Conservation (phyloP, 2,329 filamentous ascomycete species). For the Plectosphaerella plurivora region DNA sequence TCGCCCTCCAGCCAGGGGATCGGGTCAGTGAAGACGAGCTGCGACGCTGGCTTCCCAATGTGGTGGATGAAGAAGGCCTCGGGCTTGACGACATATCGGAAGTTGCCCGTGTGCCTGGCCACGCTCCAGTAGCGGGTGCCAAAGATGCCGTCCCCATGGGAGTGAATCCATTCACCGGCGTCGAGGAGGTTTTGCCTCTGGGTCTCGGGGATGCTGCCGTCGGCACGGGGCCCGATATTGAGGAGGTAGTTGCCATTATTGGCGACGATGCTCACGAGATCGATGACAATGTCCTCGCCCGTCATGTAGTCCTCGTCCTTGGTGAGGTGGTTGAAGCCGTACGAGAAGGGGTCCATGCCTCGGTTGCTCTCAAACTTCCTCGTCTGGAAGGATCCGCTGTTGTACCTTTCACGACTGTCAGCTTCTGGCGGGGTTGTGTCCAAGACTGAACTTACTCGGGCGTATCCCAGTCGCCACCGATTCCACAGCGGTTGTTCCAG, state of each 20-base stretch:
- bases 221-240: constrained; percentile 50
- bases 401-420: not conserved
- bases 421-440: not conserved
- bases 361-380: constrained; percentile 57
- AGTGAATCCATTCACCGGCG: constrained; percentile 50
- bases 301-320: constrained; percentile 45
- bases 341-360: constrained; percentile 56
- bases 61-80: constrained; percentile 49
- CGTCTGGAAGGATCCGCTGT: constrained; percentile 33
- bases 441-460: constrained; percentile 39
- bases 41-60: constrained; percentile 34
- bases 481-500: constrained; percentile 54
- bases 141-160: constrained; percentile 50
- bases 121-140: constrained; percentile 53
- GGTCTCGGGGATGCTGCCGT: constrained; percentile 47
- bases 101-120: constrained; percentile 34
- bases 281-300: constrained; percentile 38
- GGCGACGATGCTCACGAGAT: constrained; percentile 45
- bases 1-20: constrained; percentile 44
- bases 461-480: constrained; percentile 52
- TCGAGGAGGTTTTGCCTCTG: constrained; percentile 42
- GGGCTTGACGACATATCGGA: constrained; percentile 46
- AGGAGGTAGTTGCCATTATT: constrained; percentile 55
- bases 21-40: constrained; percentile 33
- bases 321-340: constrained; percentile 56